A percentile compares a stretch with the other conserved stretches of the same genome.
Conservation (phyloP, 2,329 filamentous ascomycete genomes). For the Amauroascus verrucosus region DNA sequence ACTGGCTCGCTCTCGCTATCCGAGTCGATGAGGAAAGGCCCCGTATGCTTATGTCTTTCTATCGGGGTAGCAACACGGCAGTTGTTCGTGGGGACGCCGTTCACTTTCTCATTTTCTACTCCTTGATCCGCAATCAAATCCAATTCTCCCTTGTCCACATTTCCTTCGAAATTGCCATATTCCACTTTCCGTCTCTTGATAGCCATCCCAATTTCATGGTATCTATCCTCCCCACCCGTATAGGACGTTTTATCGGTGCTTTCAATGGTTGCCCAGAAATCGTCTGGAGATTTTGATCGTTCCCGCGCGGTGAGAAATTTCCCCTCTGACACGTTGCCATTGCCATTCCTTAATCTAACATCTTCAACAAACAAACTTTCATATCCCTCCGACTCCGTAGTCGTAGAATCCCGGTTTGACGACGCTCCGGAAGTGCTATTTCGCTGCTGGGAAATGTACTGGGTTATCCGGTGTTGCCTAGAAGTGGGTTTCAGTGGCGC, state of each 20-base stretch:
- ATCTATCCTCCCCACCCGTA: conserved; percentile 20
- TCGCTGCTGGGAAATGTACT: conserved; percentile 27
- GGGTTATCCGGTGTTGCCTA: conserved; percentile 46
- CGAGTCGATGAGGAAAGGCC: conserved; percentile 37
- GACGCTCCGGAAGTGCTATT: conserved; percentile 18
- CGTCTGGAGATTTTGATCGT: conserved; percentile 26
- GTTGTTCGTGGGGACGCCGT: background rate
- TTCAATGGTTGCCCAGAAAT: conserved; percentile 25
- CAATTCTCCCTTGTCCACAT: background rate
- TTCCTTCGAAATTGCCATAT: background rate
- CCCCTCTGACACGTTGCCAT: background rate
- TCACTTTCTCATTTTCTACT: background rate
- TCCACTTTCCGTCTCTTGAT: conserved; percentile 28
- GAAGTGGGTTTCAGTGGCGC: conserved; percentile 41
- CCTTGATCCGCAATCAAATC: background rate
- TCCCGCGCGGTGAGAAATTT: background rate
- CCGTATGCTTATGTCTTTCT: conserved; percentile 17
- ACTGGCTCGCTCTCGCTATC: conserved; percentile 46
- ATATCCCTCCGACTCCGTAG: conserved; percentile 5
- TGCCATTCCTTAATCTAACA: conserved; percentile 16
- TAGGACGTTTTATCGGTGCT: background rate
- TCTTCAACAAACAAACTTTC: conserved; percentile 31
- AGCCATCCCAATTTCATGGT: conserved; percentile 25
- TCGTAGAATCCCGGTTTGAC: background rate
- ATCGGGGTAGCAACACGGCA: background rate